These are phyloP conservation scores for Saccharum spontaneum DNA, from an alignment of 176 grass and related monocot genomes.

Conservation along the genomic window DNA sequence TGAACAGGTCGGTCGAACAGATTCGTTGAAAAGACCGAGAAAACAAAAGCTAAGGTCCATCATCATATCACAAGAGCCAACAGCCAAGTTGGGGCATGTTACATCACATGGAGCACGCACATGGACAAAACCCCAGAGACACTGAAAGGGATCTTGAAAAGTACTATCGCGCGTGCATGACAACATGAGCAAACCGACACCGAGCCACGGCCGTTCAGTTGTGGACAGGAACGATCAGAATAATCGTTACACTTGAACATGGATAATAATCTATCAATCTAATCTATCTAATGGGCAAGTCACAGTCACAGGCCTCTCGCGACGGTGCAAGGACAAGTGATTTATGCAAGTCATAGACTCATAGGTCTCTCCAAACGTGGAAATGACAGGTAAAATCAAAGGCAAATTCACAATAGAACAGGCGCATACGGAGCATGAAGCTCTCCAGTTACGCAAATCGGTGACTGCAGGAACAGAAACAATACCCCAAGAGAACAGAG, in stretches of 20 bases:
- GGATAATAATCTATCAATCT: neutral
- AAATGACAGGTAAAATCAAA: neutral
- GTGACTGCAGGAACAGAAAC: neutral
- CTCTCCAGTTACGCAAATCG: neutral
- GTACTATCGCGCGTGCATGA: neutral
- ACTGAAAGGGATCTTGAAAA: conserved; percentile 33
- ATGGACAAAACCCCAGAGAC: conserved; percentile 9
- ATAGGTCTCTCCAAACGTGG: neutral
- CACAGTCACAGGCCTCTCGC: neutral
- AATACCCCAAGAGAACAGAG: too few species aligned
- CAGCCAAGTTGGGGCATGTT: conserved; percentile 32
- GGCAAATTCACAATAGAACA: neutral
- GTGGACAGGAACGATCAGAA: neutral
- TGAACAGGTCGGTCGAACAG: neutral
- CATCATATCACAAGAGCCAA: neutral
- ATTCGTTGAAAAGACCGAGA: conserved; percentile 23
- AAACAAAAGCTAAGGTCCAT: conserved; percentile 4
- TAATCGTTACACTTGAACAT: conserved; percentile 5
- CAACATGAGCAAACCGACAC: conserved; percentile 36
- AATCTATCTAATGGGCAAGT: neutral
- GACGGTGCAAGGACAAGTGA: neutral
- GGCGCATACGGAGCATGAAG: neutral
- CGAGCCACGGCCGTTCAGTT: neutral
- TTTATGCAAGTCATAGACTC: neutral
- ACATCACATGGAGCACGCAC: conserved; percentile 45